phyloP scores from a whole-genome alignment of 2,329 filamentous ascomycete species.

The Drechslera avenae region DNA sequence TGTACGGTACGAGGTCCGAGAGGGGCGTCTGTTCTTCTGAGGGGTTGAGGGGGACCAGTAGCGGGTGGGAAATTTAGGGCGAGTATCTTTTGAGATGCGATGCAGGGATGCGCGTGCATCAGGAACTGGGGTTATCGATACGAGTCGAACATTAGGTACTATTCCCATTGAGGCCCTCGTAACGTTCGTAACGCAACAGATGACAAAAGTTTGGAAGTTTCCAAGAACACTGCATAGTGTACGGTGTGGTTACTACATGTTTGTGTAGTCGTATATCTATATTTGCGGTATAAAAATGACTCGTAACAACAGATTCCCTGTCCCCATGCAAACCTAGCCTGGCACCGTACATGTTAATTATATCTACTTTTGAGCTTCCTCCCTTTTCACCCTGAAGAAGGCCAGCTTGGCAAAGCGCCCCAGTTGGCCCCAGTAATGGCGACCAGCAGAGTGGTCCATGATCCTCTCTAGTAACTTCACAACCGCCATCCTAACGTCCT shows the following conservation, averaged over 20 bases:
- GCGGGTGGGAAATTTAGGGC: conserved; percentile 21
- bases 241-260: no score
- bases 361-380: conserved; percentile 42
- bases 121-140: conserved; percentile 1
- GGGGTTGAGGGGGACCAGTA: conserved; percentile 15
- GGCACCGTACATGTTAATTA: background rate
- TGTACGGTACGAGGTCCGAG: conserved; percentile 1
- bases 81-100: conserved; percentile 11
- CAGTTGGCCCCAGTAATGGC: conserved; percentile 88
- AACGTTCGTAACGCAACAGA: no score
- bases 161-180: no score
- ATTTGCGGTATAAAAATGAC: no score
- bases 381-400: conserved; percentile 77
- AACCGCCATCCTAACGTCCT: conserved; percentile 76
- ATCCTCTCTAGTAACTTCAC: conserved; percentile 83
- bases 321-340: background rate
- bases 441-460: conserved; percentile 82
- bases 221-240: no score
- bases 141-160: background rate
- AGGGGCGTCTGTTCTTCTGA: conserved; percentile 19
- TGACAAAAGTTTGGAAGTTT: no score
- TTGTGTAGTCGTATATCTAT: background rate
- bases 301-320: no score
- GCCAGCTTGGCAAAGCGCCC: conserved; percentile 89
- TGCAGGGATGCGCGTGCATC: conserved; percentile 17